These are phyloP conservation scores for Closterium sp. DNA, from an alignment of 139 green algal species.

Conservation along the genomic window DNA sequence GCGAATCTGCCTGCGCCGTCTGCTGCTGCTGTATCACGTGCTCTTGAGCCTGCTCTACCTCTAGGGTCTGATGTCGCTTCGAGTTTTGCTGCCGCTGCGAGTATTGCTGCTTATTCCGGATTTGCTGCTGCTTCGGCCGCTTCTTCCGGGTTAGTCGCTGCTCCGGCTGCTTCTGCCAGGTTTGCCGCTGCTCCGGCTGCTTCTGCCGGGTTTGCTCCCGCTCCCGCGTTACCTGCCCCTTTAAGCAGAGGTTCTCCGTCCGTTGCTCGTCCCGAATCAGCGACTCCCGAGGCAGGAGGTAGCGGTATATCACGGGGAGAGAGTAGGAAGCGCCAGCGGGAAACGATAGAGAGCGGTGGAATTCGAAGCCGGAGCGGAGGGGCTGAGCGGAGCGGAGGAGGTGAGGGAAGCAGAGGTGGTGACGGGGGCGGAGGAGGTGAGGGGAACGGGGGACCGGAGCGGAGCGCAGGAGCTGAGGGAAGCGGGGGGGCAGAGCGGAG, in stretches of 20 bases:
- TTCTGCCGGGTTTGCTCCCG: too few relatives aligned
- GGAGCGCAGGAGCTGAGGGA: not conserved
- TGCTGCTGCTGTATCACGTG: not conserved
- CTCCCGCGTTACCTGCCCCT: not conserved
- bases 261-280: not conserved
- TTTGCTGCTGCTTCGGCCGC: not conserved
- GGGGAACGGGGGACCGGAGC: not conserved
- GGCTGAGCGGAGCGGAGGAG: not conserved
- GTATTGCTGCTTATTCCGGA: not conserved
- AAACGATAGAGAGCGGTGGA: not conserved
- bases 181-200: too few relatives aligned
- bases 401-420: not conserved
- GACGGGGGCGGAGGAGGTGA: not conserved
- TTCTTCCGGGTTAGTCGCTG: not conserved
- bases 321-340: not conserved
- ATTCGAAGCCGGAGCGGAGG: not conserved
- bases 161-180: too few relatives aligned
- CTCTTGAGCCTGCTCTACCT: not conserved
- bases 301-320: not conserved
- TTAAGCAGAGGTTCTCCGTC: not conserved
- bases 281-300: not conserved
- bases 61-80: not conserved
- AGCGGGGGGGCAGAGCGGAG: not conserved
- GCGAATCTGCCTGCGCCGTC: not conserved
- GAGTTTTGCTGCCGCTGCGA: not conserved